These are phyloP conservation scores for Kwoniella dendrophila DNA, from an alignment of 768 basidiomycete genomes.

Conservation along the genomic window DNA sequence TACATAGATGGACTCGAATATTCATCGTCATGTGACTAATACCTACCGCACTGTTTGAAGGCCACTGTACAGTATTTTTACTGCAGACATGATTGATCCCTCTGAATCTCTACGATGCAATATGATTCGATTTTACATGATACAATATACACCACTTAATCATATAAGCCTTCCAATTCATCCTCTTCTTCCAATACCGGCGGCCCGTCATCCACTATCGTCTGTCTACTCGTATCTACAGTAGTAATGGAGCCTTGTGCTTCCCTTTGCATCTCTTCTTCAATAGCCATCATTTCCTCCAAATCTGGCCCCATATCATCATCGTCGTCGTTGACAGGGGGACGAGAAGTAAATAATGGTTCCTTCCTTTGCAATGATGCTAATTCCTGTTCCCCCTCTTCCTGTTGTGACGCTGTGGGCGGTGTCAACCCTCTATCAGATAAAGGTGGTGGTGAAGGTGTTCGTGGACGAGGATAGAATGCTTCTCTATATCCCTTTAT, in stretches of 20 bases:
- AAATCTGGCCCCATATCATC: slow-evolving; percentile 45
- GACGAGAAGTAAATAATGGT: slow-evolving; percentile 59
- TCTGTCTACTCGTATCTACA: background rate
- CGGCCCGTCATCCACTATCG: slow-evolving; percentile 10
- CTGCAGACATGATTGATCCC: background rate
- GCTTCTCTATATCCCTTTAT: slow-evolving; percentile 45
- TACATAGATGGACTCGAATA: too few species aligned
- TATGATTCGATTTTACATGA: too few species aligned
- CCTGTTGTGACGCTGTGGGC: background rate
- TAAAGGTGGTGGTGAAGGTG: slow-evolving; percentile 35
- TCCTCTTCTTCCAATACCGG: slow-evolving; percentile 36
- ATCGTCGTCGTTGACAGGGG: slow-evolving; percentile 59
- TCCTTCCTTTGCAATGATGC: slow-evolving; percentile 39
- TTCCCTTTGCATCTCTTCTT: slow-evolving; percentile 70
- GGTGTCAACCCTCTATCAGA: slow-evolving; percentile 17
- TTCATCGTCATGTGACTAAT: too few species aligned
- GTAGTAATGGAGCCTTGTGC: slow-evolving; percentile 6
- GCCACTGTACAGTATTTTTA: background rate
- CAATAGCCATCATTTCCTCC: slow-evolving; percentile 61
- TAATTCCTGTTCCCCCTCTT: background rate
- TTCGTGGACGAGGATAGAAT: slow-evolving; percentile 37
- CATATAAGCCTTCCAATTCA: slow-evolving; percentile 50
- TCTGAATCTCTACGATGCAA: background rate
- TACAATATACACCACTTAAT: slow-evolving; percentile 23
- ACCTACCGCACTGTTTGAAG: too few species aligned